A percentile compares a stretch with the other conserved stretches of the same genome.
Evolutionary conservation across 176 grass and related monocot genomes (phyloP).

Genomic region (Echinochloa phyllopogon): DNA sequence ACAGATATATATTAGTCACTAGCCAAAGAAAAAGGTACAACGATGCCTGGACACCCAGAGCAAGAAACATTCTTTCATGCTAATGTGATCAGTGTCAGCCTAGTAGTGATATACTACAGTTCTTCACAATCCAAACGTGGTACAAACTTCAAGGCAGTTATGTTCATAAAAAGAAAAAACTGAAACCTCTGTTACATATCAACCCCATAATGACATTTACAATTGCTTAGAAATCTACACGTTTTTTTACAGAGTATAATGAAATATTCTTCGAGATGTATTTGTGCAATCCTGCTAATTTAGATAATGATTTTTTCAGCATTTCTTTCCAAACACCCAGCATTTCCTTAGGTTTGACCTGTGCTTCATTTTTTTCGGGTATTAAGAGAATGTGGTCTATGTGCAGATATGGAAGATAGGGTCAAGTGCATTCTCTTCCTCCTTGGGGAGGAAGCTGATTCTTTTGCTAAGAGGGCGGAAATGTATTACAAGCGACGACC

Average conservation of each 20-base stretch:
- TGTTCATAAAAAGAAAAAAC: background rate
- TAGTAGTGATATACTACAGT: background rate
- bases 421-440: slow-evolving; percentile 79
- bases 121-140: background rate
- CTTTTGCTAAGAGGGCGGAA: slow-evolving; percentile 87
- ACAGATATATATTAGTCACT: background rate
- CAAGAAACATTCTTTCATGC: background rate
- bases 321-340: background rate
- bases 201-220: background rate
- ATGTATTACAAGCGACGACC: slow-evolving; percentile 93
- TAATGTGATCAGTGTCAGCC: background rate
- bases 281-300: background rate
- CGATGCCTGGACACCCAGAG: background rate
- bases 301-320: background rate
- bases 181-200: background rate
- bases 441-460: slow-evolving; percentile 91
- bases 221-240: background rate
- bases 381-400: background rate
- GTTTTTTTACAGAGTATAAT: background rate
- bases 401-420: slow-evolving; percentile 87
- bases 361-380: background rate
- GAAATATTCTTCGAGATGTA: background rate
- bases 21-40: background rate
- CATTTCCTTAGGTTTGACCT: background rate
- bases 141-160: background rate